Evolutionary conservation across 2,329 filamentous ascomycete species (phyloP).

Genomic region (Penicillium fuscoglaucum): DNA sequence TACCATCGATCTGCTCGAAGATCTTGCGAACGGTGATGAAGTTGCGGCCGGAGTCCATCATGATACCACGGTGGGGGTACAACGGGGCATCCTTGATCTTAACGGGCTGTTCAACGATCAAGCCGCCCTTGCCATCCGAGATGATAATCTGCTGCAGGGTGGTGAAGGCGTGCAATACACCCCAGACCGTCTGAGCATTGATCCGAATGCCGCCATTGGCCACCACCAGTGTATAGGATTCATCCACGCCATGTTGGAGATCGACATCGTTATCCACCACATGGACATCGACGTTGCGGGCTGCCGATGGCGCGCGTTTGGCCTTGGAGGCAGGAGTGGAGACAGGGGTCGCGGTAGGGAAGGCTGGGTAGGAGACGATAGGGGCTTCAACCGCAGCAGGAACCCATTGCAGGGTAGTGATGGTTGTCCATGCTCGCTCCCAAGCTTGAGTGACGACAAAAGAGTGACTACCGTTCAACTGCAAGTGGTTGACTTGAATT

Average conservation of each 20-base stretch:
- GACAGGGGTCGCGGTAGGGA: conserved; percentile 46
- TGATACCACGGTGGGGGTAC: conserved; percentile 57
- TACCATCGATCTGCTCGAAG: conserved; percentile 55
- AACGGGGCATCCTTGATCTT: conserved; percentile 52
- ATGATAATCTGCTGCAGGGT: conserved; percentile 60
- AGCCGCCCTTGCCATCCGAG: conserved; percentile 44
- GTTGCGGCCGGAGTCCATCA: conserved; percentile 58
- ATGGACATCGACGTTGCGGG: conserved; percentile 50
- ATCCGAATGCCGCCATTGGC: conserved; percentile 47
- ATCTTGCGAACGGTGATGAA: conserved; percentile 55
- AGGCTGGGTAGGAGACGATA: conserved; percentile 52
- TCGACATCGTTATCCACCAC: conserved; percentile 49
- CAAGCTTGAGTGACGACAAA: conserved; percentile 50
- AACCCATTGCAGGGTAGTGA: conserved; percentile 54
- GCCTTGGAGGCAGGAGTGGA: conserved; percentile 30
- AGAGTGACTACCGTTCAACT: conserved; percentile 33
- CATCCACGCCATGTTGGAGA: conserved; percentile 58
- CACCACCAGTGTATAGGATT: conserved; percentile 56
- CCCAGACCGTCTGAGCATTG: conserved; percentile 54
- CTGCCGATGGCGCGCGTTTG: conserved; percentile 32
- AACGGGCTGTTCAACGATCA: conserved; percentile 57
- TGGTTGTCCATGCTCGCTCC: conserved; percentile 51
- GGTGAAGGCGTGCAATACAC: conserved; percentile 57
- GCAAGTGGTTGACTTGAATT: conserved; percentile 43
- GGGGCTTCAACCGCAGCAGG: conserved; percentile 56